A percentile compares a stretch with the other conserved stretches of the same genome.
Conservation (phyloP, 1,284 basidiomycete species). For the Gymnopus androsaceus region DNA sequence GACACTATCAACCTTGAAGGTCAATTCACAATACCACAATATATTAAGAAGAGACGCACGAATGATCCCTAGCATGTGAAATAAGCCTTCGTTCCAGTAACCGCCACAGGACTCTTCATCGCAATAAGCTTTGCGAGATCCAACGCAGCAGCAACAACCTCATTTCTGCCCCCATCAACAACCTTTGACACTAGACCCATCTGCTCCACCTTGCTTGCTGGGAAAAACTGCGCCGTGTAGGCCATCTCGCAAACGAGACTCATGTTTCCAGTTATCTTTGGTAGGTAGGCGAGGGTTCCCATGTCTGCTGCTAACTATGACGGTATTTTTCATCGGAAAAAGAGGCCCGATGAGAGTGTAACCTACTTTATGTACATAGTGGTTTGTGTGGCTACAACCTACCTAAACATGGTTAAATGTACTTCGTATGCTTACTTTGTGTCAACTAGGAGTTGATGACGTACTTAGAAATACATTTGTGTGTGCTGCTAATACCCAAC, state of each 20-base stretch:
- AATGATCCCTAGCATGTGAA: constrained; percentile 76
- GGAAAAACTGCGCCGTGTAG: constrained; percentile 76
- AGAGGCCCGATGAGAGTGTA: too few relatives aligned
- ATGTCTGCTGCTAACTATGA: constrained; percentile 92
- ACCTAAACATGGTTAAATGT: too few relatives aligned
- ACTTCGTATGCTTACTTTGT: too few relatives aligned
- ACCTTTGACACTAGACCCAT: constrained; percentile 82
- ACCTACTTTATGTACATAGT: too few relatives aligned
- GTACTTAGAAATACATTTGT: too few relatives aligned
- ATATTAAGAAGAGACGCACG: constrained; percentile 39
- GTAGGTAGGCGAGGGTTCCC: constrained; percentile 84
- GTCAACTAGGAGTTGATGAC: too few relatives aligned
- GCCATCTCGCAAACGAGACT: constrained; percentile 82
- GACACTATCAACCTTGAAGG: constrained; percentile 53
- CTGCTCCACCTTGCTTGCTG: constrained; percentile 66
- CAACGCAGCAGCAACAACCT: constrained; percentile 62
- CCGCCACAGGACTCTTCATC: constrained; percentile 80
- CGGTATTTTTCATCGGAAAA: too few relatives aligned
- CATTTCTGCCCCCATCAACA: constrained; percentile 65
- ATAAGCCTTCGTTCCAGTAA: constrained; percentile 81
- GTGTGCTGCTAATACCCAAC: too few relatives aligned
- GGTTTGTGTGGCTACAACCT: too few relatives aligned
- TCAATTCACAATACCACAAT: background rate
- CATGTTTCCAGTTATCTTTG: constrained; percentile 76
- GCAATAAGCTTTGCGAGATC: constrained; percentile 72